phyloP scores from a whole-genome alignment of 768 basidiomycete genomes.

The Neoboletus magnificus region DNA sequence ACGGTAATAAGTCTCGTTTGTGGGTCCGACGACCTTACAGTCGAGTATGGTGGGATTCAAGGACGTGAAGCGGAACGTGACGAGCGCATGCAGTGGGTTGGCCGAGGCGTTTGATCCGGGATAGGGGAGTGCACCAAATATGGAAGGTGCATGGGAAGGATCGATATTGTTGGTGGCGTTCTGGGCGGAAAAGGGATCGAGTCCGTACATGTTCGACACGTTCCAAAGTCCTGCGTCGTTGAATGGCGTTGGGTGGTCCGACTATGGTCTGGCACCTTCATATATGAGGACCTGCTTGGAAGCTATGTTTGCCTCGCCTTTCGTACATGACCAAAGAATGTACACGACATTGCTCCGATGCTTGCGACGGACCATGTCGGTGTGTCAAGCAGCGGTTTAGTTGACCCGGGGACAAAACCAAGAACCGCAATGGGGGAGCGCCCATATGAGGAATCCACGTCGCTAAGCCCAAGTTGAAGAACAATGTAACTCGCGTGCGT shows the following conservation, averaged over 20 bases:
- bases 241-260: not conserved
- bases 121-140: conserved; percentile 64
- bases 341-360: not conserved
- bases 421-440: not conserved
- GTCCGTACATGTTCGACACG: conserved; percentile 21
- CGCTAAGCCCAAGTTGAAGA: not conserved
- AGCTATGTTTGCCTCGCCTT: conserved; percentile 16
- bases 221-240: not conserved
- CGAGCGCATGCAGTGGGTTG: conserved; percentile 31
- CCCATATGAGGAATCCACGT: not conserved
- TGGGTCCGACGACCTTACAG: conserved; percentile 50
- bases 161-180: conserved; percentile 10
- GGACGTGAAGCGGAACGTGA: conserved; percentile 48
- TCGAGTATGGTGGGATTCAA: conserved; percentile 53
- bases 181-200: conserved; percentile 30
- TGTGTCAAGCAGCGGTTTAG: not conserved
- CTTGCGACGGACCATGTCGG: not conserved
- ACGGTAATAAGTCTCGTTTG: conserved; percentile 45
- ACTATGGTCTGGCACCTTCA: not conserved
- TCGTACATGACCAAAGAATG: not conserved
- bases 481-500: not conserved
- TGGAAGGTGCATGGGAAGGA: conserved; percentile 38
- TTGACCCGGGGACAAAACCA: not conserved
- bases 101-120: conserved; percentile 29
- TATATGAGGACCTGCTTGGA: conserved; percentile 9